Base-by-base conservation (phyloP, 768 basidiomycete species). In the Leucosporidium yakuticum region DNA sequence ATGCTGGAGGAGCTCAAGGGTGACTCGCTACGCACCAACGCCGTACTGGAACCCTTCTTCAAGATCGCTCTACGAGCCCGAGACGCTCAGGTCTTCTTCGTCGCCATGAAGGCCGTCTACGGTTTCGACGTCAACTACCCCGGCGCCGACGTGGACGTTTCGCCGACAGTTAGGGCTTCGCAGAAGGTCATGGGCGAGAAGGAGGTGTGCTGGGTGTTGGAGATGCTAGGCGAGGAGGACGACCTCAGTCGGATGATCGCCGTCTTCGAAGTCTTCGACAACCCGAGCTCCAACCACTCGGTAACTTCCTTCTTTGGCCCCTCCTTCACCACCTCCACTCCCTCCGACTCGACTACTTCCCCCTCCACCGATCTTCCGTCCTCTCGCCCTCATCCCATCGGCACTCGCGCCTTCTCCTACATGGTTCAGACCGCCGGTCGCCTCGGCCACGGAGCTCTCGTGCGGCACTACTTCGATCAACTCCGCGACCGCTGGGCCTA, bases 401-500 rank as follows among this genome's bases (percentile, higher is more conserved):
- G 71, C 2, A 69, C 68, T 15, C 65, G 67, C 23, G 67, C 71
- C 9, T 61, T 72, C 49, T 31, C 53, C 9, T 56, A 50, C 21
- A 23, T 72, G n/a, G 54, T 72, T 49, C 58, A 64, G 39, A 23
- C 67, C 19, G 71, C 71, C 19, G 39, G 53, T n/a, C 29, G 64
- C 4, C 62, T 69, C 58, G 62, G 47, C 9, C 23, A 60, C 4
- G 58, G 59, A 9, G 27, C 36, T 14, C 19, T 72, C 62, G 65
- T 27, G 17, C 32, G 68, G 17, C 67, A 69, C 63, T 72, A 72
- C 60, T 72, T 72, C 25, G 60, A 72, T 47, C 48, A 63, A 17
- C 63, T 72, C 27, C 64, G 63, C 44, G 17, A 21, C 20, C 67
- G 71, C 4, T 69, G 68, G 67, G 48, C 39, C 5, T 20, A 23